Conservation (phyloP, 768 basidiomycete species). For the Dictyophora rubrovolvata region DNA sequence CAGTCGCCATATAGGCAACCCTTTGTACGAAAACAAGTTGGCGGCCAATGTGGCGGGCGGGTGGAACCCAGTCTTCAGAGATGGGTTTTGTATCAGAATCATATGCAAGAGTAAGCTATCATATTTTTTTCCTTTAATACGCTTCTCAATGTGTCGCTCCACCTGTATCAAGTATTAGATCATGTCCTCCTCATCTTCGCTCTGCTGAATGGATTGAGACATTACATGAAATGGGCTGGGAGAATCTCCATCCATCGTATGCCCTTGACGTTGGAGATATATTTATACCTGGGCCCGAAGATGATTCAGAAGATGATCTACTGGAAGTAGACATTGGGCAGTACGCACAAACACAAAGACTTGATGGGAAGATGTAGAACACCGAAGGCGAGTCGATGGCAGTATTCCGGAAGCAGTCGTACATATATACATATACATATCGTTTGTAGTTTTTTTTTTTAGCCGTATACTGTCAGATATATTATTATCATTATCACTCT, state of each 20-base stretch:
- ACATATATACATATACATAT: too few relatives aligned
- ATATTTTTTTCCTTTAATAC: not conserved
- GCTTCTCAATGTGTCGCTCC: too few relatives aligned
- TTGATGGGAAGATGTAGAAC: too few relatives aligned
- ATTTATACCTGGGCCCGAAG: not conserved
- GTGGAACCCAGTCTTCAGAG: constrained; percentile 1
- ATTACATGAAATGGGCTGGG: constrained; percentile 10
- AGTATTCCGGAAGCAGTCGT: too few relatives aligned
- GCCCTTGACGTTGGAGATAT: not conserved
- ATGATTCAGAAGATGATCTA: not conserved
- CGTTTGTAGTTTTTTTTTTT: too few relatives aligned
- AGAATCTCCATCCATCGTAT: constrained; percentile 5
- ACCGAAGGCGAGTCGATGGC: too few relatives aligned
- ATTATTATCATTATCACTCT: too few relatives aligned
- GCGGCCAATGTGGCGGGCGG: constrained; percentile 1
- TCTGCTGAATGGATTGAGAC: constrained; percentile 9
- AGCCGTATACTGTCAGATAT: too few relatives aligned
- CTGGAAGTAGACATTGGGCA: not conserved
- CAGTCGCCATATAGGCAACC: not conserved
- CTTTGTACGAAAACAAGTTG: constrained; percentile 8
- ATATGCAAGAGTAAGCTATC: constrained; percentile 5
- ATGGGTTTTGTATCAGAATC: constrained; percentile 8
- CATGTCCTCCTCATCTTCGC: constrained; percentile 1
- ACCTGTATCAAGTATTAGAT: not conserved
- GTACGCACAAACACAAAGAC: too few relatives aligned